Evolutionary conservation across 139 green algal genomes (phyloP).

Genomic region (Limnomonas spitsbergensis): DNA sequence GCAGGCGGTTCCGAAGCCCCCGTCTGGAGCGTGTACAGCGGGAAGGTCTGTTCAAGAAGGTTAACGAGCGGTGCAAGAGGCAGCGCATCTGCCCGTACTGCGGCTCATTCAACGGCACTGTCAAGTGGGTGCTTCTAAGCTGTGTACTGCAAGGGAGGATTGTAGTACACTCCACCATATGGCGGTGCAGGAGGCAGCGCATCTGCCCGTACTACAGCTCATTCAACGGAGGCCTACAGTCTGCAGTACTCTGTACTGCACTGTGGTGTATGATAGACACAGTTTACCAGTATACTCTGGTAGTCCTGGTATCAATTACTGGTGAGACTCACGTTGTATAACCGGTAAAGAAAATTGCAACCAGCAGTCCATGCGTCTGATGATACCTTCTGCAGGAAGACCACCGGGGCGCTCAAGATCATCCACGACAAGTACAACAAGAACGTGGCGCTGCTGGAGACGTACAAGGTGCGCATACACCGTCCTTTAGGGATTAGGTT

Average conservation of each 20-base stretch:
- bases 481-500: no score
- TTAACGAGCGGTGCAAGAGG: constrained; percentile 89
- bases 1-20: constrained; percentile 64
- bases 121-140: constrained; percentile 70
- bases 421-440: constrained; percentile 90
- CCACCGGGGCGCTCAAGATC: constrained; percentile 76
- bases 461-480: constrained; percentile 31
- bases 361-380: no score
- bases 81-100: constrained; percentile 75
- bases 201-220: constrained; percentile 78
- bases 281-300: no score
- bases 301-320: no score
- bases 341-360: no score
- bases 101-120: constrained; percentile 69
- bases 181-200: constrained; percentile 79
- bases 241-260: no score
- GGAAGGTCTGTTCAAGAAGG: constrained; percentile 70
- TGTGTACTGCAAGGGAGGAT: background rate
- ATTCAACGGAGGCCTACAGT: no score
- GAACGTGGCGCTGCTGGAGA: constrained; percentile 29
- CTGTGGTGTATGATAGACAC: no score
- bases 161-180: background rate
- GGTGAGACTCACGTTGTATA: no score
- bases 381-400: constrained; percentile 55
- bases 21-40: constrained; percentile 73